Base-by-base conservation (phyloP, 768 basidiomycete genomes). In the Lactarius vividus region DNA sequence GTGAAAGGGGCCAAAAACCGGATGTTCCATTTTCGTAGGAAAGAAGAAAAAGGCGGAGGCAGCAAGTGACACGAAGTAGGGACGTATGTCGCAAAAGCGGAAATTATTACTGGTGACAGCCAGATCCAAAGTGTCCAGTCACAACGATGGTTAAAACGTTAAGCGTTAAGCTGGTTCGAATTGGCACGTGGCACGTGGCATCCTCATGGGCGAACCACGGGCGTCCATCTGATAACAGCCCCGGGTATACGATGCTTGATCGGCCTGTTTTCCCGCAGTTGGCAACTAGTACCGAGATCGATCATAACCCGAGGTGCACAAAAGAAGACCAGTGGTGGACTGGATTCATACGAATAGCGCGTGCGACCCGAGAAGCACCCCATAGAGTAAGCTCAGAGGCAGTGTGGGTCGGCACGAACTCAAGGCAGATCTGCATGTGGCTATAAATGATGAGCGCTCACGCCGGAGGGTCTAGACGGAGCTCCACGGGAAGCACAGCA, bases 181-280 rank as follows among this genome's bases (percentile, higher is more conserved):
- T 44, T 44, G 4, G 40, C 18, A 29, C 44, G 59, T 44, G 15
- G 64, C 64, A 66, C 65, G 60, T 66, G 65, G 44, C 26, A 4
- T 37, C 40, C 11, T 65, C 59, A 65, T 57, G 65, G 28, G 49
- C 16, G n/a, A 5, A 16, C 2, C 2, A 28, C 23, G 33, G 55
- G 64, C 65, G 64, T 37, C 16, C 56, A 66, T 65, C 64, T 39
- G 65, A 62, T 66, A 61, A 40, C 37, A 18, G 10, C 20, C 23
- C 5, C 18, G 16, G 29, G 29, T 15, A 33, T 29, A 35, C 33
- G 59, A 60, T 57, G 26, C 29, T n/a, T 37, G 49, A 66, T 62
- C 65, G 29, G 56, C 42, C 6, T 3, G 23, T 44, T 54, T 39
- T 28, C 33, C 52, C 18, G 33, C 15, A 15, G 44, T 53, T 26